Evolutionary conservation across 257 asterid species (phyloP).

Genomic region (Lycium barbarum): DNA sequence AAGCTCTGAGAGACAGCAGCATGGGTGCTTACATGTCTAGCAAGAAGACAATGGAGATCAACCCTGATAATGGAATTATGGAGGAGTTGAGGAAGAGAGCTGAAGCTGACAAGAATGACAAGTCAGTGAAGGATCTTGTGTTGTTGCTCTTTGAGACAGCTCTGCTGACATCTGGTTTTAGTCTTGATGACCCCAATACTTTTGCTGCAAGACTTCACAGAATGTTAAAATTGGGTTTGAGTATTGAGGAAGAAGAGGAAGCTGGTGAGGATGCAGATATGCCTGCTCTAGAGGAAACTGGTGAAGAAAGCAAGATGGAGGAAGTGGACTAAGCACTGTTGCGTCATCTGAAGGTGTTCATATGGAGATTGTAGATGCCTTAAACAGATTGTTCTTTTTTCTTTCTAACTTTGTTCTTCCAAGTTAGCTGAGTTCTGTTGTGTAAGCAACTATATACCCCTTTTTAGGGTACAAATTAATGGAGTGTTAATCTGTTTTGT

Average conservation of each 20-base stretch:
- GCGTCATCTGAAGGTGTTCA: neutral
- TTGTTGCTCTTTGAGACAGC: slow-evolving; percentile 30
- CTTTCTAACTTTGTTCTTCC: neutral
- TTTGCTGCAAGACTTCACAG: slow-evolving; percentile 30
- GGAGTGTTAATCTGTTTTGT: neutral
- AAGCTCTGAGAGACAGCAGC: slow-evolving; percentile 23
- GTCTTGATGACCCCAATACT: slow-evolving; percentile 30
- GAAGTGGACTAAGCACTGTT: slow-evolving; percentile 11
- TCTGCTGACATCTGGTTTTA: slow-evolving; percentile 26
- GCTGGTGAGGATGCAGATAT: slow-evolving; percentile 24
- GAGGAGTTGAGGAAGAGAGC: slow-evolving; percentile 32
- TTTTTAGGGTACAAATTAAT: neutral
- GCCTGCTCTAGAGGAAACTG: slow-evolving; percentile 11
- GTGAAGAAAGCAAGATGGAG: slow-evolving; percentile 31
- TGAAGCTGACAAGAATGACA: slow-evolving; percentile 22
- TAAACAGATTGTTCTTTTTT: neutral
- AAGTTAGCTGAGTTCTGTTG: neutral
- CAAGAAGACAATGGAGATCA: slow-evolving; percentile 27
- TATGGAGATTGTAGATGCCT: neutral
- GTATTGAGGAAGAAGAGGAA: slow-evolving; percentile 25
- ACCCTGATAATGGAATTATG: slow-evolving; percentile 32
- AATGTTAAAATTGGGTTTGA: slow-evolving; percentile 30
- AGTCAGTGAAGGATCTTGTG: slow-evolving; percentile 30
- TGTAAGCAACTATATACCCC: neutral
- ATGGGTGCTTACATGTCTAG: slow-evolving; percentile 33